Base-by-base conservation (phyloP, 23 red algal species). In the Cyanidiococcus yangmingshanensis region DNA sequence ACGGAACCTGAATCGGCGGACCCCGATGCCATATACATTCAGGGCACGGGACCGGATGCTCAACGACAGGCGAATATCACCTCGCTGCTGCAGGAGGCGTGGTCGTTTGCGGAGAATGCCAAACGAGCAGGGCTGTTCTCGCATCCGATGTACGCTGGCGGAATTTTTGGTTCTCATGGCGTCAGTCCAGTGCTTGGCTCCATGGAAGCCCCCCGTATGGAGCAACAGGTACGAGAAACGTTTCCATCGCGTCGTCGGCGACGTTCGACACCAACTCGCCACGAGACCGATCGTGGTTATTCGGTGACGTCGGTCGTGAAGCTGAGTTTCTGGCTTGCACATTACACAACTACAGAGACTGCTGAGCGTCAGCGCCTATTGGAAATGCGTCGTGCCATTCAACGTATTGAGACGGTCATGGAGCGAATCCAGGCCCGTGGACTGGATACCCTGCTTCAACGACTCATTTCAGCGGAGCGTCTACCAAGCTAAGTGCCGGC, bases 1-100 rank as follows among this genome's bases (percentile, higher is more conserved):
- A 35, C 68, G 21, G 77, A 82, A 1, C 74, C 84, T 39, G 63
- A 27, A 0, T 39, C 59, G 30, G 82, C 76, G 7, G 27, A 71
- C 32, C n/a, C 21, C 7, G 63, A 71, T 29, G 63, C 27, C 63
- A 30, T 7, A 7, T 71, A 71, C 27, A 3, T 71, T 2, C 3
- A 71, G 16, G 63, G 63, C 7, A 7, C 3, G 27, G 63, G 63
- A 25, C n/a, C 21, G 3, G 63, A 71, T 71, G 12, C 63, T 7
- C 12, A 71, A 29, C 45, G 7, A 7, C 7, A 21, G 45, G 21
- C 45, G 45, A 7, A 21, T 21, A 15, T 54, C 21, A 21, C 21
- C 21, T 54, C 45, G 7, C 45, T 54, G 45, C 7, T 54, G 7
- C 63, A 29, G 27, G n/a, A 71, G 3, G 63, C 63, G 3, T 35